Base-by-base conservation (phyloP, 1,139 yeast genomes). In the Geotrichum klebahnii region DNA sequence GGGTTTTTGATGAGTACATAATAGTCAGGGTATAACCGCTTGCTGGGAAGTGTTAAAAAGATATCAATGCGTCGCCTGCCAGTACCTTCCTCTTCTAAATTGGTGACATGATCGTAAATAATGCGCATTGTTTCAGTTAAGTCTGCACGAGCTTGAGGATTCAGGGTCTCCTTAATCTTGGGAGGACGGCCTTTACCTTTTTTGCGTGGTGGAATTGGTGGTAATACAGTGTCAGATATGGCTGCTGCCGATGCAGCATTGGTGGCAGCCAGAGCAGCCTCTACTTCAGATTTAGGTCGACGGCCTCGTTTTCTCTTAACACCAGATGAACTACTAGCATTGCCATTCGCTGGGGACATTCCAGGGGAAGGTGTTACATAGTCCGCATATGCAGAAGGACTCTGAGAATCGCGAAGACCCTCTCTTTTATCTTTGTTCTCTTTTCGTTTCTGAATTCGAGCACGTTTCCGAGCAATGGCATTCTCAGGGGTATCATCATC, bases 1-100 rank as follows among this genome's bases (percentile, higher is more conserved):
- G 96, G 96, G 57, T 79, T 77, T 61, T 78, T 79, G 61, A 90
- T 89, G 55, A 89, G 69, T 50, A 83, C 77, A 65, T 86, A 90
- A 66, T 90, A 90, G 65, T 89, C 97, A 0, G 97, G 96, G 60
- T 89, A 90, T 34, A 79, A 70, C 62, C 76, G 78, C 61, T 77
- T 81, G 1, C 94, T 77, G 10, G 74, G 97, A 44, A 87, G 71
- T 48, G 79, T 80, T 64, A 81, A 71, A 68, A 90, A 90, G 31
- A 83, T 71, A 43, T 79, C 88, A 16, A 79, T 60, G 20, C 68
- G 59, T 9, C 57, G 54, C 9, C 71, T 61, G 1, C 69, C 68
- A 9, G 61, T 60, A 12, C 63, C 65, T 16, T 58, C 63, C 12
- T 67, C 70, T 20, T 55, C 53, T 19, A 61, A 53, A 6, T 52